Evolutionary conservation across 108 stramenopile species (phyloP), one percentile per base, ranked within the genome.

Genomic region (Hondaea fermentalgiana): DNA sequence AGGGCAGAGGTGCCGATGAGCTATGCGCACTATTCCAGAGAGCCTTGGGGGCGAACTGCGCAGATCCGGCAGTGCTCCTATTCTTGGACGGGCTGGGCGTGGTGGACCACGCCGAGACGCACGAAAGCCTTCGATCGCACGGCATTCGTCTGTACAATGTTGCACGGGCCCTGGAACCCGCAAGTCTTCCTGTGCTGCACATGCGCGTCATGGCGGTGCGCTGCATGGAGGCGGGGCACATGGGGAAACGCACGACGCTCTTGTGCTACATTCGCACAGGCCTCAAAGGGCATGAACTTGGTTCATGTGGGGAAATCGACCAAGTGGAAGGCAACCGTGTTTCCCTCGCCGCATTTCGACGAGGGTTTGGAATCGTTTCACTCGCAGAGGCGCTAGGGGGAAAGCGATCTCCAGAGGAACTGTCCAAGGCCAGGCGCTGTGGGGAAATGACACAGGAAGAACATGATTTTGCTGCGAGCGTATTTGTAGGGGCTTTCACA

Each of bases 231-330:
- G 45, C 76, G n/a, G 76, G 76, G 17, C 49, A 45, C 19, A 53
- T 83, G 76, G 19, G 14, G 0, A 83, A 2, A 35, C 76, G 49
- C 6, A 28, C 76, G 1, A 17, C 49, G 51, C 76, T 83, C 25
- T 83, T 83, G 51, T 83, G 49, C 51, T 83, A 83, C 51, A 28
- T 83, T 83, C 76, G 76, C 25, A 83, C 76, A 12, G 51, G 76
- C 49, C 76, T 83, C 76, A 83, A 83, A 35, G 64, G 21, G 10
- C 14, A 10, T 14, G 64, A 69, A 8, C 64, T 69, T 17, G 25
- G 14, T 23, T 23, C 25, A 12, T 55, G 76, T 45, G 6, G 45
- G 19, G 51, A 83, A 3, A 45, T 83, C 3, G 51, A 8, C 0
- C 12, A 6, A 1, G n/a, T 6, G 6, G 49, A 8, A 17, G 64